phyloP scores from a whole-genome alignment of 2,329 filamentous ascomycete genomes.

The Calonectria ilicicola region DNA sequence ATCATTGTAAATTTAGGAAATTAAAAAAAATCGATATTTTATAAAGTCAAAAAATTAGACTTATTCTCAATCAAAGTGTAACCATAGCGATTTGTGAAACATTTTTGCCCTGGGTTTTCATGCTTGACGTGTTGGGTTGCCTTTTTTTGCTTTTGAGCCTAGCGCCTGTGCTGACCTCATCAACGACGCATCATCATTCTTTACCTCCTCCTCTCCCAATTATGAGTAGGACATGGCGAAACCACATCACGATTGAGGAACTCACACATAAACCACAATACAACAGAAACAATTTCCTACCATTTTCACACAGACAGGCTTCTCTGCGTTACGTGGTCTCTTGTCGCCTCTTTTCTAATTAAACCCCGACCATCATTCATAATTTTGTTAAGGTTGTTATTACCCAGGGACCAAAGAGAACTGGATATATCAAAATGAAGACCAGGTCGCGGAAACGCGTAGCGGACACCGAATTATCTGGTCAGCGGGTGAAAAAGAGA shows the following conservation, averaged over 20 bases:
- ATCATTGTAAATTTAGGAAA: not conserved
- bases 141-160: not conserved
- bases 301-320: not conserved
- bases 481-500: not conserved
- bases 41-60: not conserved
- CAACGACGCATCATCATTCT: not conserved
- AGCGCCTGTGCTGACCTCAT: not conserved
- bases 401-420: not conserved
- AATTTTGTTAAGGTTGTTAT: not conserved
- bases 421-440: not conserved
- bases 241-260: not conserved
- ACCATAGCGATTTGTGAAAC: not conserved
- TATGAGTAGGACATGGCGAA: not conserved
- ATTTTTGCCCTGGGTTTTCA: not conserved
- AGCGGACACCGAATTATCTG: not conserved
- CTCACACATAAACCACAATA: not conserved
- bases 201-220: not conserved
- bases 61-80: not conserved
- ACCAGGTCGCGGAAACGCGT: slow-evolving; percentile 11
- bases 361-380: not conserved
- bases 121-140: not conserved
- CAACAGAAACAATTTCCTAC: too few species aligned
- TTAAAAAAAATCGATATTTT: not conserved
- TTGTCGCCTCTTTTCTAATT: not conserved
- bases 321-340: too few species aligned